Conservation (phyloP, 345 rosid genomes). For the Theobroma cacao region DNA sequence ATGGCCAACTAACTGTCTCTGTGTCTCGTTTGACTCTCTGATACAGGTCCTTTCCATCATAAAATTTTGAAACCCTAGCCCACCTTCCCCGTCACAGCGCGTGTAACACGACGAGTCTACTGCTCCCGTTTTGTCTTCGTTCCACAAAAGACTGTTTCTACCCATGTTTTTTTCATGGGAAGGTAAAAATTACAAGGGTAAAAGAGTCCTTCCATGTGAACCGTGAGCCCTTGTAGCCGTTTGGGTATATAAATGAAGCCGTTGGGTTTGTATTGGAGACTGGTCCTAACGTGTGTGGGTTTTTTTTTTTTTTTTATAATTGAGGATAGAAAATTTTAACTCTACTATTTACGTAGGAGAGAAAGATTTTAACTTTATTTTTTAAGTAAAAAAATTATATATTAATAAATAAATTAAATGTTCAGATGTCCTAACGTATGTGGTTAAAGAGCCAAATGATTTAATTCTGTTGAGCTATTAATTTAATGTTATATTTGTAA, state of each 20-base stretch:
- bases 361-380: too few species aligned
- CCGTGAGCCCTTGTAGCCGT: background rate
- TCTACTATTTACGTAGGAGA: too few species aligned
- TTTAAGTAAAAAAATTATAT: too few species aligned
- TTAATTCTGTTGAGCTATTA: too few species aligned
- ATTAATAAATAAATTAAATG: too few species aligned
- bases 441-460: too few species aligned
- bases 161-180: background rate
- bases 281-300: too few species aligned
- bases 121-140: background rate
- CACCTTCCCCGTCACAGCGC: background rate
- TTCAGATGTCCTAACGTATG: too few species aligned
- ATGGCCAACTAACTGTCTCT: conserved; percentile 41
- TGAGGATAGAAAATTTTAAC: too few species aligned
- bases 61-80: background rate
- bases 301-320: too few species aligned
- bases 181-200: background rate
- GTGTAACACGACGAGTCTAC: background rate
- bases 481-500: too few species aligned
- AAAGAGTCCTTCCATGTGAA: background rate
- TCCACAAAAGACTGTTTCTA: background rate
- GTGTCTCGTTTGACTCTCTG: conserved; percentile 28
- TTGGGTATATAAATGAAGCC: background rate
- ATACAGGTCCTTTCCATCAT: background rate
- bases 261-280: background rate